Evolutionary conservation across 192 early-diverging fungal genomes (phyloP), one percentile per base, ranked within the genome.

Genomic region (Neocallimastix lanati): DNA sequence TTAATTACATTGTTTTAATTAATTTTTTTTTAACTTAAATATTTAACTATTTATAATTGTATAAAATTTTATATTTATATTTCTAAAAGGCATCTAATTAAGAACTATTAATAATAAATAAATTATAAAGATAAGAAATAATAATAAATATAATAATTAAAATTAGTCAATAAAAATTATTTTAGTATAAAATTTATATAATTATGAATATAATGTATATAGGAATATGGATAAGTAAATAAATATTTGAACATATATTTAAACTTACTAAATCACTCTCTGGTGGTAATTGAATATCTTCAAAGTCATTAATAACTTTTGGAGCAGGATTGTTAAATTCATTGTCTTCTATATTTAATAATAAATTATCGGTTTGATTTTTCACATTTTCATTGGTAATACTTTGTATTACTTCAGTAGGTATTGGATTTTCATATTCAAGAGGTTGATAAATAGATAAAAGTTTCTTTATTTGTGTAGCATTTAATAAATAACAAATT

Each of bases 381-480:
- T 50, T 50, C 3, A 50, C 18, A 50, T 50, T 6, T 50, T 50
- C 16, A 21, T 6, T 50, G 1, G 1, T 3, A 21, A 50, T 50
- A 50, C 40, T 50, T 21, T 50, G 40, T 13, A 50, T 50, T 4
- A 50, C 18, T 50, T 50, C 40, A 4, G 40, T 50, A 4, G 40
- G 40, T 21, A 50, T 13, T 13, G 40, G 40, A 50, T 50, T 50
- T 18, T 99, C 98, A 84, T 96, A 97, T 85, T 99, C 98, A 4
- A 95, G 93, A 78, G 96, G 92, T 78, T 93, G 92, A 84, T 98
- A 98, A 82, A 97, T 92, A 33, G 93, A 93, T n/a, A 99, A 90
- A 29, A 99, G 86, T 88, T 98, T 98, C 85, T 96, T 95, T 85
- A 99, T 96, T 86, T 99, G 98, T 13, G 94, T 93, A 6, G 94